Conservation (phyloP, 176 grass and related monocot species). For the Hordeum vulgare region DNA sequence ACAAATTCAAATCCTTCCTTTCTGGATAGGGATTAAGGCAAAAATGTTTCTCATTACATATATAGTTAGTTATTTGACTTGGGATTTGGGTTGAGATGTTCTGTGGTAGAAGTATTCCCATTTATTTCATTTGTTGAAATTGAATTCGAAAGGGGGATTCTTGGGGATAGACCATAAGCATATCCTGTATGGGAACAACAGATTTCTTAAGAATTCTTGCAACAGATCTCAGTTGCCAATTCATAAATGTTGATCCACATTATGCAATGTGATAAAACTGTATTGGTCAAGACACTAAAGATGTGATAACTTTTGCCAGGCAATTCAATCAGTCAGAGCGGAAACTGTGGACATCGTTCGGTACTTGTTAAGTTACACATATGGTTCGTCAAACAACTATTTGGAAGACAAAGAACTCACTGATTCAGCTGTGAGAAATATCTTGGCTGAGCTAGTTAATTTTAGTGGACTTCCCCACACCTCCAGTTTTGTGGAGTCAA, state of each 20-base stretch:
- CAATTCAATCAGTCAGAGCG: conserved; percentile 42
- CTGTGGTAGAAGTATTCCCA: neutral
- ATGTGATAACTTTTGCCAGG: conserved; percentile 25
- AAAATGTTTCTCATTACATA: neutral
- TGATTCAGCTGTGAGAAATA: conserved; percentile 54
- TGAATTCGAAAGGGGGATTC: neutral
- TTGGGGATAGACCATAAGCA: neutral
- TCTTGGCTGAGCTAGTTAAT: conserved; percentile 63
- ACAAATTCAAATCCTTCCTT: neutral
- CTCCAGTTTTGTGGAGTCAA: conserved; percentile 32
- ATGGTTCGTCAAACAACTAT: conserved; percentile 24
- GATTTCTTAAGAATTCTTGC: neutral
- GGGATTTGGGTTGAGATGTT: neutral
- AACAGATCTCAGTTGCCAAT: neutral
- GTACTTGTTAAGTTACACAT: conserved; percentile 76
- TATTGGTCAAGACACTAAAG: conserved; percentile 7
- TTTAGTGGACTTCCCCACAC: conserved; percentile 13
- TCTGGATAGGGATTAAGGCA: neutral
- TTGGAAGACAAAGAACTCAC: conserved; percentile 44
- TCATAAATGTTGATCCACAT: neutral
- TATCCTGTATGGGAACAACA: neutral
- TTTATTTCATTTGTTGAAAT: neutral
- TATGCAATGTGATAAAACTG: conserved; percentile 1
- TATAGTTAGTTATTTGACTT: neutral
- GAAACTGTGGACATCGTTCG: conserved; percentile 75